phyloP scores from a whole-genome alignment of 2,329 filamentous ascomycete species.

The Sporothrix phasma region DNA sequence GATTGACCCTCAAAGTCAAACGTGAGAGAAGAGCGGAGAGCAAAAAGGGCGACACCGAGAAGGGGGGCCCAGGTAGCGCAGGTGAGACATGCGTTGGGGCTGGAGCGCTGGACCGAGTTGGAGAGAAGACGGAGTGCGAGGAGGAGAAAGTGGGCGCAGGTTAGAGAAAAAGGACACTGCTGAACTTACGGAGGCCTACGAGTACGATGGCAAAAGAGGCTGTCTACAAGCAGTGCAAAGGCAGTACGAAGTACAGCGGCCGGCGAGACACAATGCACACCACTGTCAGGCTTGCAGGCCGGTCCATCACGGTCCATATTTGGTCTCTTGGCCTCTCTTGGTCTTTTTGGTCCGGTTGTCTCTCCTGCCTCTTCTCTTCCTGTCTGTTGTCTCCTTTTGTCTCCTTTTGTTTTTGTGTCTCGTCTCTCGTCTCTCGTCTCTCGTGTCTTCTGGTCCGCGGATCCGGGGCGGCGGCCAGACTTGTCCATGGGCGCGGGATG shows the following conservation, averaged over 20 bases:
- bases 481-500: too few relatives aligned
- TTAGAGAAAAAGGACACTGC: not conserved
- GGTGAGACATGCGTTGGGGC: conserved; percentile 3
- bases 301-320: not conserved
- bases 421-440: too few relatives aligned
- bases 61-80: not conserved
- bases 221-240: not conserved
- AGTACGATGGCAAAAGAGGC: not conserved
- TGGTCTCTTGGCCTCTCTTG: not conserved
- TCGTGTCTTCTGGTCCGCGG: not conserved
- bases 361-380: too few relatives aligned
- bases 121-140: not conserved
- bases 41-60: not conserved
- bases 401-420: not conserved
- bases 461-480: conserved; percentile 1
- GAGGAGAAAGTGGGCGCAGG: not conserved
- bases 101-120: not conserved
- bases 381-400: not conserved
- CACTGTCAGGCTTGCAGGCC: conserved; percentile 4
- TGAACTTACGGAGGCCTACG: not conserved
- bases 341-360: not conserved
- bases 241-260: not conserved
- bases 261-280: not conserved
- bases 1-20: too few relatives aligned
- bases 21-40: not conserved